These are phyloP conservation scores for Pseudonitzschia multiseries DNA, from an alignment of 108 stramenopile genomes.

Conservation along the genomic window DNA sequence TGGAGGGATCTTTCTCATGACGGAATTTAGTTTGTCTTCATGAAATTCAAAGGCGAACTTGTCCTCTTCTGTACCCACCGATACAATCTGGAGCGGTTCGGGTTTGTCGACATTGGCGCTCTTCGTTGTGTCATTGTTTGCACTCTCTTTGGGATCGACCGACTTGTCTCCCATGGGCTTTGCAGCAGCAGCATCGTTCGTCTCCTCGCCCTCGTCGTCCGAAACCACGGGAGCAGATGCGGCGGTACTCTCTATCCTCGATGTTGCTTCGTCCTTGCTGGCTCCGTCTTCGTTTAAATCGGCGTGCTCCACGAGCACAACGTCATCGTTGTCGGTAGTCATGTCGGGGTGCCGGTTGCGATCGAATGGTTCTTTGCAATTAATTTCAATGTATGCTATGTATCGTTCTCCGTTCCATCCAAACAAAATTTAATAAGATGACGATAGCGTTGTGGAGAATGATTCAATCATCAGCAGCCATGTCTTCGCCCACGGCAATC, in stretches of 20 bases:
- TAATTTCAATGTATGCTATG: too few species aligned
- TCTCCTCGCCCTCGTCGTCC: background rate
- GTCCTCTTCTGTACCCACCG: conserved; percentile 79
- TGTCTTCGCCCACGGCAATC: too few species aligned
- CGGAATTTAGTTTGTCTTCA: conserved; percentile 71
- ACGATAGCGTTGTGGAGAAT: too few species aligned
- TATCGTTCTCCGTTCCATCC: too few species aligned
- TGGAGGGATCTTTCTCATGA: conserved; percentile 71
- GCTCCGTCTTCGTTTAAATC: conserved; percentile 14
- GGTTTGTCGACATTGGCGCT: conserved; percentile 4
- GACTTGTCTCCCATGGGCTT: too few species aligned
- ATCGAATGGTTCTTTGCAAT: too few species aligned
- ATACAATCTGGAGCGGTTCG: conserved; percentile 78
- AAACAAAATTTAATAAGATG: too few species aligned
- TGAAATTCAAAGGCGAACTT: conserved; percentile 84
- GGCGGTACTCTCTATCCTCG: too few species aligned
- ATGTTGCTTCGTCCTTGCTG: background rate
- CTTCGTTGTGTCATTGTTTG: too few species aligned
- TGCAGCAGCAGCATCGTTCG: background rate
- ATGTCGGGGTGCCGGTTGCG: background rate
- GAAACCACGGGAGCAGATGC: too few species aligned
- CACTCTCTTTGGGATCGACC: too few species aligned
- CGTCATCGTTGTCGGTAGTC: conserved; percentile 13
- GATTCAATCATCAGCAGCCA: too few species aligned
- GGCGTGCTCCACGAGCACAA: conserved; percentile 34